Evolutionary conservation across 305 asterid species (phyloP).

Genomic region (Solanum hybrid): DNA sequence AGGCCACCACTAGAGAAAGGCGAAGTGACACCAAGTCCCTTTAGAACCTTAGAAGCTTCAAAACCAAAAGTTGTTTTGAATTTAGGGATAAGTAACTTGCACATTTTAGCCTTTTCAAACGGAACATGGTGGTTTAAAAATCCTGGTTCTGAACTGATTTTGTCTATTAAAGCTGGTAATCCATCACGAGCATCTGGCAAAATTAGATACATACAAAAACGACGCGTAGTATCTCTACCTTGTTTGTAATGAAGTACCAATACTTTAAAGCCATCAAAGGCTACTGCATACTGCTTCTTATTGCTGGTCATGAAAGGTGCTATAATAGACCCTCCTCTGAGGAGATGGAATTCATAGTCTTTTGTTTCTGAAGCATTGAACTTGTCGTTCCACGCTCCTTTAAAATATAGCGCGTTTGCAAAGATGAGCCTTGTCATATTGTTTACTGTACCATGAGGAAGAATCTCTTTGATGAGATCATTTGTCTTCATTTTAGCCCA

Average conservation of each 20-base stretch:
- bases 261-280: conserved; percentile 57
- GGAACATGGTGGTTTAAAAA: conserved; percentile 61
- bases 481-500: conserved; percentile 67
- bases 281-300: conserved; percentile 35
- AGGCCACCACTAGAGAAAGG: conserved; percentile 47
- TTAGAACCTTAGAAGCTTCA: conserved; percentile 52
- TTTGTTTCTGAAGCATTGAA: conserved; percentile 47
- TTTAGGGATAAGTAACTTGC: conserved; percentile 51
- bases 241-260: conserved; percentile 52
- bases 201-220: conserved; percentile 52
- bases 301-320: conserved; percentile 15
- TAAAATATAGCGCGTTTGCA: conserved; percentile 64
- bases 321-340: conserved; percentile 34
- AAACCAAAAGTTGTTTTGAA: conserved; percentile 52
- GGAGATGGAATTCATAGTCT: conserved; percentile 54
- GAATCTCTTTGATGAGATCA: conserved; percentile 61
- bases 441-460: conserved; percentile 42
- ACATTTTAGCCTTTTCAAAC: conserved; percentile 20
- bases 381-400: conserved; percentile 61
- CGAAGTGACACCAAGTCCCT: conserved; percentile 9
- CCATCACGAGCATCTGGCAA: conserved; percentile 66
- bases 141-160: conserved; percentile 36
- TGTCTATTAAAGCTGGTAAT: conserved; percentile 32
- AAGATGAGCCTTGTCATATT: conserved; percentile 46
- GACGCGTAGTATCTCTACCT: conserved; percentile 51